phyloP scores from a whole-genome alignment of 2,329 filamentous ascomycete genomes.

The Zarea fungicola region DNA sequence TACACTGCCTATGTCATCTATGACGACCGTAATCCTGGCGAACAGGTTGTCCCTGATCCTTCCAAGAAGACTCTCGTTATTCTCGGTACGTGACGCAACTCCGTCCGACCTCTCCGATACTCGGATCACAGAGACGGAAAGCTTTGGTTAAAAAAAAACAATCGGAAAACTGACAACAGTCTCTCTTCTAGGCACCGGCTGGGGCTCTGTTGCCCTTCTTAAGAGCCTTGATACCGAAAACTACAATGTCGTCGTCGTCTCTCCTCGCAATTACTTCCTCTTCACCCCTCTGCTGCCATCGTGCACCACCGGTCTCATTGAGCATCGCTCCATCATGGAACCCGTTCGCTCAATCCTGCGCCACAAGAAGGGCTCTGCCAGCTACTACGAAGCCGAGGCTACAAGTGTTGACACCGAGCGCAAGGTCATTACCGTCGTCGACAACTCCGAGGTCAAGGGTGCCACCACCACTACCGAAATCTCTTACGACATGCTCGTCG shows the following conservation, averaged over 20 bases:
- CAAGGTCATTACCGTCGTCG: slow-evolving; percentile 82
- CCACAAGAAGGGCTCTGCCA: slow-evolving; percentile 88
- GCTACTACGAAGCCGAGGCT: slow-evolving; percentile 96
- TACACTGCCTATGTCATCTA: slow-evolving; percentile 80
- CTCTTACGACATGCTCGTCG: slow-evolving; percentile 95
- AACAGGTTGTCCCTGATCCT: slow-evolving; percentile 75
- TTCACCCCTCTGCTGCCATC: slow-evolving; percentile 97
- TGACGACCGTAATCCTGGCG: slow-evolving; percentile 70
- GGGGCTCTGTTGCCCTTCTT: slow-evolving; percentile 89
- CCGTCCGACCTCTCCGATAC: slow-evolving; percentile 11
- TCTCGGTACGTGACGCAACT: slow-evolving; percentile 61
- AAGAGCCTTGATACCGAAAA: slow-evolving; percentile 99
- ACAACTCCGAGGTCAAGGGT: slow-evolving; percentile 90
- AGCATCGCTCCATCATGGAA: slow-evolving; percentile 99
- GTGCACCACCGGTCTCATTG: slow-evolving; percentile 94
- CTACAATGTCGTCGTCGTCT: slow-evolving; percentile 98
- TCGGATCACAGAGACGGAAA: neutral
- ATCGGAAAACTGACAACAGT: slow-evolving; percentile 15
- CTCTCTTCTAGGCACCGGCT: slow-evolving; percentile 70
- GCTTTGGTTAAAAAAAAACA: too few species aligned
- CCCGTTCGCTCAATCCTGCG: slow-evolving; percentile 93
- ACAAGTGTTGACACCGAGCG: slow-evolving; percentile 91
- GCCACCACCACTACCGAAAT: slow-evolving; percentile 78
- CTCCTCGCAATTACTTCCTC: slow-evolving; percentile 98
- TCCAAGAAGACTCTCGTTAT: slow-evolving; percentile 96